phyloP scores from a whole-genome alignment of 2,329 filamentous ascomycete genomes.

The Fusarium pininemorale region DNA sequence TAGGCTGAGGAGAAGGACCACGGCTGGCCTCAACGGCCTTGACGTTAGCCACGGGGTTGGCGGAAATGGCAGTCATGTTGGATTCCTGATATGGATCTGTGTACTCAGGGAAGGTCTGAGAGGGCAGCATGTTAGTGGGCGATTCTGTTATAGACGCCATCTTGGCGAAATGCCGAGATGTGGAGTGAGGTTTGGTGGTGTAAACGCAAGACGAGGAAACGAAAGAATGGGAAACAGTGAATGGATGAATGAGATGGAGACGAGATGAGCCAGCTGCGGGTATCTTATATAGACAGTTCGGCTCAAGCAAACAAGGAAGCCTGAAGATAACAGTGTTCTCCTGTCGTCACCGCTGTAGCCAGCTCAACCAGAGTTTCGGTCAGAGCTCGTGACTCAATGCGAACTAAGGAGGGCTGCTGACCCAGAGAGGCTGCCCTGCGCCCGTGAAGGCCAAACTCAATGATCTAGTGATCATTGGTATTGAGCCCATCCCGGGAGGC shows the following conservation, averaged over 20 bases:
- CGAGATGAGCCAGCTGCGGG: conserved; percentile 9
- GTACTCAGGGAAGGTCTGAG: conserved; percentile 58
- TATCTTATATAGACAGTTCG: conserved; percentile 35
- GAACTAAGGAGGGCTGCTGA: conserved; percentile 16
- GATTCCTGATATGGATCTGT: conserved; percentile 51
- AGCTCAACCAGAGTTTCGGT: conserved; percentile 21
- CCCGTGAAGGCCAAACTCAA: conserved; percentile 25
- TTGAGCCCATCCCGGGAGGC: conserved; percentile 17
- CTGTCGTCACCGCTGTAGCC: conserved; percentile 17
- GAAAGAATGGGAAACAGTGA: conserved; percentile 7
- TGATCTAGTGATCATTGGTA: conserved; percentile 13
- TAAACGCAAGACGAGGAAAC: conserved; percentile 20
- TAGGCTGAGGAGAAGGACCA: conserved; percentile 86
- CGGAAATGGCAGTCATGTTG: conserved; percentile 48
- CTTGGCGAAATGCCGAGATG: conserved; percentile 34
- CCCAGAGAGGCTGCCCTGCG: conserved; percentile 26
- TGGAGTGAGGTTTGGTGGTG: conserved; percentile 10
- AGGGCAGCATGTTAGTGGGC: conserved; percentile 51
- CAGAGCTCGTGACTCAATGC: conserved; percentile 23
- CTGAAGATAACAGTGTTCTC: conserved; percentile 23
- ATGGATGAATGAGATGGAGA: not conserved
- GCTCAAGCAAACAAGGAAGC: conserved; percentile 6
- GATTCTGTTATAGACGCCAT: conserved; percentile 52
- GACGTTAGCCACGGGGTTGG: conserved; percentile 54
- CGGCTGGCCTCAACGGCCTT: conserved; percentile 58